Evolutionary conservation across 805 yeast species (phyloP).

Genomic region (Maudiozyma saulgeensis): DNA sequence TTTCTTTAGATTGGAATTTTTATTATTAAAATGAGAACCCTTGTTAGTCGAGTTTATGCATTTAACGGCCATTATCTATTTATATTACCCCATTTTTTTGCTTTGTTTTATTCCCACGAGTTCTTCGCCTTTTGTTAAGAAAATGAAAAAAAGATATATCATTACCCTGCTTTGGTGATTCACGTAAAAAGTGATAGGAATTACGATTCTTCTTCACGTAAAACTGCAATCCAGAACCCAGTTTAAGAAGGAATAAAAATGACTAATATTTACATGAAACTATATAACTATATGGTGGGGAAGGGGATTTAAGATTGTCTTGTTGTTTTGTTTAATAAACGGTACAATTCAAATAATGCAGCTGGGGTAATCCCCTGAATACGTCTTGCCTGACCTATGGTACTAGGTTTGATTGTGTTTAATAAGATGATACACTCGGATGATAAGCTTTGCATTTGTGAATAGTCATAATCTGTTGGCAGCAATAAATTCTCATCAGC

Average conservation of each 20-base stretch:
- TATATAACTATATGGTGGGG: no score
- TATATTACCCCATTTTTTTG: background rate
- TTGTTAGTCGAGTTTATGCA: background rate
- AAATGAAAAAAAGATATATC: background rate
- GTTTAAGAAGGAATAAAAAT: no score
- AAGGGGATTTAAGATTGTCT: no score
- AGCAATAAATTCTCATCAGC: conserved; percentile 70
- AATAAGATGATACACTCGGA: conserved; percentile 62
- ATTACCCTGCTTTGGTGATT: background rate
- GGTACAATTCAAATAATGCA: conserved; percentile 70
- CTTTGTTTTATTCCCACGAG: no score
- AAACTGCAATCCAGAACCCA: no score
- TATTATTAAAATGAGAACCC: background rate
- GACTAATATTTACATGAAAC: background rate
- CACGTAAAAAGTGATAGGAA: background rate
- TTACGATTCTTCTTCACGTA: no score
- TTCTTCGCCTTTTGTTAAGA: background rate
- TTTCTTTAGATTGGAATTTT: background rate
- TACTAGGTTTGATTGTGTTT: conserved; percentile 70
- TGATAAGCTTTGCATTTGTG: conserved; percentile 52
- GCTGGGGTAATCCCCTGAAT: conserved; percentile 95
- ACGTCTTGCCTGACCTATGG: conserved; percentile 91
- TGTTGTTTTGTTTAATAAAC: background rate
- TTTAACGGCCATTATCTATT: background rate
- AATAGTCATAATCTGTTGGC: conserved; percentile 62